Evolutionary conservation across 306 rosid species (phyloP).

Genomic region (Castanopsis chinensis): DNA sequence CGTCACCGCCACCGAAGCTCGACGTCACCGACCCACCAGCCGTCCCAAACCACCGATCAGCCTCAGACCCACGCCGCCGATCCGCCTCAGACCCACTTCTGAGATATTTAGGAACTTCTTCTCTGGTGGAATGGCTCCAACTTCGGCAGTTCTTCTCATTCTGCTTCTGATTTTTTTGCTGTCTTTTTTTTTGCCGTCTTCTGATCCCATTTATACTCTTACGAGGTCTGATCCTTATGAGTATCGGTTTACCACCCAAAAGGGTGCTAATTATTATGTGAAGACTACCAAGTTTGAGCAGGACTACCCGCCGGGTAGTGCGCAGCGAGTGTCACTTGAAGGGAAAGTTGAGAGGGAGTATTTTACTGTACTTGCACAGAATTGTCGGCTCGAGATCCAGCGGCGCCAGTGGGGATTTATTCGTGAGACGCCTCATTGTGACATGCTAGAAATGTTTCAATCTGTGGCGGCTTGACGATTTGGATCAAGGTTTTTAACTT

Average conservation of each 20-base stretch:
- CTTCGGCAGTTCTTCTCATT: conserved; percentile 59
- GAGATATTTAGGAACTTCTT: conserved; percentile 90
- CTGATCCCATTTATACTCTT: conserved; percentile 64
- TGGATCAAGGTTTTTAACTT: conserved; percentile 35
- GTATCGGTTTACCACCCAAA: conserved; percentile 51
- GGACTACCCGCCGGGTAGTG: conserved; percentile 49
- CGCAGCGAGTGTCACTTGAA: conserved; percentile 47
- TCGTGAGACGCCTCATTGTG: conserved; percentile 90
- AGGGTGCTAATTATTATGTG: conserved; percentile 83
- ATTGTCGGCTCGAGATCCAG: conserved; percentile 78
- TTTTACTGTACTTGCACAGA: conserved; percentile 65
- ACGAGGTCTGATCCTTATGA: conserved; percentile 70
- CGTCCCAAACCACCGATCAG: no score
- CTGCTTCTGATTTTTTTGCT: conserved; percentile 62
- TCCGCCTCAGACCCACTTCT: no score
- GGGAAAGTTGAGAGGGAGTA: conserved; percentile 72
- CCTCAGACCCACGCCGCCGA: no score
- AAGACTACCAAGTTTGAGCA: conserved; percentile 65
- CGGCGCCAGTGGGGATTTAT: conserved; percentile 91
- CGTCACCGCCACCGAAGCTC: no score
- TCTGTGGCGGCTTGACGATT: conserved; percentile 37
- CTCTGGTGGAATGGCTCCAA: conserved; percentile 86
- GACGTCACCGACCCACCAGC: no score
- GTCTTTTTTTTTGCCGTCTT: conserved; percentile 84
- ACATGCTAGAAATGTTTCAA: conserved; percentile 62